phyloP scores from a whole-genome alignment of 805 yeast species.

The Wickerhamomyces silvicola region DNA sequence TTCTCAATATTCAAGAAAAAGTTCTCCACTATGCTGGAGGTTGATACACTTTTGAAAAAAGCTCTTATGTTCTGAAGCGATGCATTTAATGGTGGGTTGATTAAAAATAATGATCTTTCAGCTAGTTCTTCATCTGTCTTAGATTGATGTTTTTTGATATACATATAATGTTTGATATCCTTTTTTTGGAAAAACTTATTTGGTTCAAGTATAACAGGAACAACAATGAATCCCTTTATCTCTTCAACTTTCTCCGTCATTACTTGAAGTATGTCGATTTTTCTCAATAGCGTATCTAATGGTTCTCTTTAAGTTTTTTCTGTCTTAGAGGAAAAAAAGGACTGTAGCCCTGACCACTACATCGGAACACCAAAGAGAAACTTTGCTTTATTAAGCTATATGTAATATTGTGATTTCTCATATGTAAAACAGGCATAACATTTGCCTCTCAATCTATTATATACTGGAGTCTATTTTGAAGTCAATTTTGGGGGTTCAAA shows the following conservation, averaged over 20 bases:
- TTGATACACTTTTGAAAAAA: slow-evolving; percentile 51
- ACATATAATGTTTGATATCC: slow-evolving; percentile 48
- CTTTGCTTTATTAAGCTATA: too few relatives aligned
- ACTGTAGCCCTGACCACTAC: too few relatives aligned
- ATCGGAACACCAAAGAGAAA: too few relatives aligned
- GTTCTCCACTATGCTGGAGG: slow-evolving; percentile 58
- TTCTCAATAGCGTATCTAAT: too few relatives aligned
- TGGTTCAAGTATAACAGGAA: slow-evolving; percentile 40
- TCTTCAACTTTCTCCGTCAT: slow-evolving; percentile 25
- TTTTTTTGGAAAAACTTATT: slow-evolving; percentile 10
- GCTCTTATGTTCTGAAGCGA: slow-evolving; percentile 45
- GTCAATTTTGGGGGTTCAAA: too few relatives aligned
- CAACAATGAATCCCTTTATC: slow-evolving; percentile 51
- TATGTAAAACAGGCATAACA: too few relatives aligned
- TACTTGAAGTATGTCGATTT: neutral
- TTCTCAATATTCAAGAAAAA: slow-evolving; percentile 36
- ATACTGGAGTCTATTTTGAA: too few relatives aligned
- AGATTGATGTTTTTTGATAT: slow-evolving; percentile 56
- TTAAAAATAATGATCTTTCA: slow-evolving; percentile 60
- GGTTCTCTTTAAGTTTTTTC: too few relatives aligned
- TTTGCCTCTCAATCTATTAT: too few relatives aligned
- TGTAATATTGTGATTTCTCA: too few relatives aligned
- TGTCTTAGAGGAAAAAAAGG: too few relatives aligned
- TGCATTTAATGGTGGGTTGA: slow-evolving; percentile 68
- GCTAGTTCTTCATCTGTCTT: slow-evolving; percentile 35